phyloP scores from a whole-genome alignment of 495 filamentous ascomycete genomes.

The Hypomontagnella monticulosa region DNA sequence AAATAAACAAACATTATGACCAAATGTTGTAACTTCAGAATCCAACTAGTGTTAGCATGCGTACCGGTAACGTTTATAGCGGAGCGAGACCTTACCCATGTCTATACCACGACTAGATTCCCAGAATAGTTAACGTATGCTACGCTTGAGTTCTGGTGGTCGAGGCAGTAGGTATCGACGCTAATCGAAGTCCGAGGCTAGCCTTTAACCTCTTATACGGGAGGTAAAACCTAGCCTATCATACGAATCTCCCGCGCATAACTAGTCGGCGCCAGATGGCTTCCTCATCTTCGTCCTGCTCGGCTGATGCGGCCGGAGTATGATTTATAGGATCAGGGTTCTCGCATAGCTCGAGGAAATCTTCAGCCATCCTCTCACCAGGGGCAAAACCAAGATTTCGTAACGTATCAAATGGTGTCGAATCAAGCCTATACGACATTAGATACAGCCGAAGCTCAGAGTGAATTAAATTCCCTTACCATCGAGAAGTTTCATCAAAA shows the following conservation, averaged over 20 bases:
- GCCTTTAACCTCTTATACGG: background rate
- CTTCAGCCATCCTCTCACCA: slow-evolving; percentile 44
- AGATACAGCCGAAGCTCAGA: slow-evolving; percentile 1
- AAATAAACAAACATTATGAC: no score
- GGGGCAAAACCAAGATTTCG: slow-evolving; percentile 46
- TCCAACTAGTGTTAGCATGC: slow-evolving; percentile 11
- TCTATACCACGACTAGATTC: no score
- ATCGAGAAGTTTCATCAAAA: slow-evolving; percentile 43
- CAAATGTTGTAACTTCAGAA: no score
- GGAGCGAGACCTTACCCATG: background rate
- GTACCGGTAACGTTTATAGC: background rate
- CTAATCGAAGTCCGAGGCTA: background rate
- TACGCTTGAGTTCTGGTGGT: background rate
- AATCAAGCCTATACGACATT: slow-evolving; percentile 41
- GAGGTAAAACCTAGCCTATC: slow-evolving; percentile 3
- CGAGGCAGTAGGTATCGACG: background rate
- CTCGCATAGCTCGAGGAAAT: slow-evolving; percentile 46
- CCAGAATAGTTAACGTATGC: background rate
- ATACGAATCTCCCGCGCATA: slow-evolving; percentile 47
- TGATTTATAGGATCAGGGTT: slow-evolving; percentile 45
- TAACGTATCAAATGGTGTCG: slow-evolving; percentile 42
- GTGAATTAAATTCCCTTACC: slow-evolving; percentile 22
- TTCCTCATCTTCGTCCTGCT: slow-evolving; percentile 47
- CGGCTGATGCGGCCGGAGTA: slow-evolving; percentile 33
- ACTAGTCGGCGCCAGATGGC: slow-evolving; percentile 47